phyloP scores from a whole-genome alignment of 306 rosid genomes.

The Dalbergia cochinchinensis region DNA sequence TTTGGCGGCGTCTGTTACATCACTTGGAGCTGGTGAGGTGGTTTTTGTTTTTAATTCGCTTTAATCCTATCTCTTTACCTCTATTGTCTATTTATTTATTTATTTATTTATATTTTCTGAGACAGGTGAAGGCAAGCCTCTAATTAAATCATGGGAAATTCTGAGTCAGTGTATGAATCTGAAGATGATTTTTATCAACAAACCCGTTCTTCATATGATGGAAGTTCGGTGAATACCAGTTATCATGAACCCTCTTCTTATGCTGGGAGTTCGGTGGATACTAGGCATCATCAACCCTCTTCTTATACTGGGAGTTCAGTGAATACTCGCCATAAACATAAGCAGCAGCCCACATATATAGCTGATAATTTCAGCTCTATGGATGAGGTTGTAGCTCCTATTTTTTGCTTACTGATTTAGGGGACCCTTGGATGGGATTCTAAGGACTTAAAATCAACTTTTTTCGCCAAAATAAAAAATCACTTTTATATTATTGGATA shows the following conservation, averaged over 20 bases:
- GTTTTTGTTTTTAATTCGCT: not conserved
- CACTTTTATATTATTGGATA: too few relatives aligned
- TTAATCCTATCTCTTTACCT: slow-evolving; percentile 3
- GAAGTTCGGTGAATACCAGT: slow-evolving; percentile 35
- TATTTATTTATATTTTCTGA: not conserved
- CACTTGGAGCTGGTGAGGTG: not conserved
- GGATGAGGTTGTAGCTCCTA: slow-evolving; percentile 72
- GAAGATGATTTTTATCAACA: slow-evolving; percentile 44
- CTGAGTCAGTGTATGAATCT: slow-evolving; percentile 62
- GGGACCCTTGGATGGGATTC: too few relatives aligned
- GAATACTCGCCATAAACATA: slow-evolving; percentile 41
- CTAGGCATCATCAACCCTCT: slow-evolving; percentile 37
- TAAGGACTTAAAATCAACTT: too few relatives aligned
- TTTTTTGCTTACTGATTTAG: slow-evolving; percentile 21
- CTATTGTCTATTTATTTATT: not conserved
- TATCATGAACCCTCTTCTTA: slow-evolving; percentile 40
- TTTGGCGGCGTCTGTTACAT: not conserved
- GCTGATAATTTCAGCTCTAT: slow-evolving; percentile 81
- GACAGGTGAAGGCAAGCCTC: slow-evolving; percentile 44
- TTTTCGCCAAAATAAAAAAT: too few relatives aligned
- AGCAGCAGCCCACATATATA: slow-evolving; percentile 53
- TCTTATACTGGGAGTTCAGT: slow-evolving; percentile 39
- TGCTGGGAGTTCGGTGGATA: slow-evolving; percentile 55
- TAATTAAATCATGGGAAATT: slow-evolving; percentile 65
- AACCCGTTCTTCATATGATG: slow-evolving; percentile 41